These are phyloP conservation scores for Boechera stricta DNA, from an alignment of 345 rosid species.

Conservation along the genomic window DNA sequence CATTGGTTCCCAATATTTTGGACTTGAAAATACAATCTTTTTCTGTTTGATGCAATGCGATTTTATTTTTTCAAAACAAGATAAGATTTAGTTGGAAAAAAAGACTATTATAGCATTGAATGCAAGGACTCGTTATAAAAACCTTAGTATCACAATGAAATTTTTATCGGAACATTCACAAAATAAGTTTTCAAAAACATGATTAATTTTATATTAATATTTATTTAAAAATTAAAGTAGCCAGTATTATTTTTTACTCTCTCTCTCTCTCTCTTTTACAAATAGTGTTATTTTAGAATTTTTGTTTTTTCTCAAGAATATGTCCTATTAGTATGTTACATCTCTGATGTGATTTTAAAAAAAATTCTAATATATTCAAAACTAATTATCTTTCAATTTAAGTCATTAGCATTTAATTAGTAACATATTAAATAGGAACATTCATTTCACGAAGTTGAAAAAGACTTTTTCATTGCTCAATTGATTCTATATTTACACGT, in stretches of 20 bases:
- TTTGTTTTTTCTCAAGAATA: neutral
- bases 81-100: neutral
- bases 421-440: neutral
- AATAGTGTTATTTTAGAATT: neutral
- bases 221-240: neutral
- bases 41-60: neutral
- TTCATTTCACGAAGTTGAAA: neutral
- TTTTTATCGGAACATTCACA: too few species aligned
- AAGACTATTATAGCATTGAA: neutral
- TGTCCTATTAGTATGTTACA: neutral
- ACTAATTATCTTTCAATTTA: neutral
- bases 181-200: neutral
- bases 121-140: neutral
- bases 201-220: neutral
- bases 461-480: neutral
- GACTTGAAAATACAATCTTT: neutral
- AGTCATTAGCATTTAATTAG: neutral
- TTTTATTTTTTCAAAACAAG: neutral
- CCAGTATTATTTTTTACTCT: neutral
- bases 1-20: conserved; percentile 2
- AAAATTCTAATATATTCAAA: neutral
- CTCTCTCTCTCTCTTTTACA: neutral
- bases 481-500: neutral
- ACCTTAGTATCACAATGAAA: neutral
- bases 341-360: neutral